These are phyloP conservation scores for Hypseocharis bilobata DNA, from an alignment of 441 rosid genomes.

Conservation along the genomic window DNA sequence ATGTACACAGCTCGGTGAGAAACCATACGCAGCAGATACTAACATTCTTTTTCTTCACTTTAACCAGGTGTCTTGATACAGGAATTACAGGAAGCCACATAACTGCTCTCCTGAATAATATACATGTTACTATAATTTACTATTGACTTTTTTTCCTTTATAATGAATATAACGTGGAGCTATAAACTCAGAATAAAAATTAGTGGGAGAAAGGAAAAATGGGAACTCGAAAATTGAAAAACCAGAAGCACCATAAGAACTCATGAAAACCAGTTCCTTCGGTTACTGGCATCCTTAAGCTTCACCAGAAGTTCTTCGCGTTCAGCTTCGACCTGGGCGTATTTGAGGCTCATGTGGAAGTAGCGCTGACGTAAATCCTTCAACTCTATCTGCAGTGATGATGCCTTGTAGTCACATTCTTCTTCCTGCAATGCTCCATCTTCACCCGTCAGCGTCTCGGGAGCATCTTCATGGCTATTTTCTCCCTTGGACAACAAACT, in stretches of 20 bases:
- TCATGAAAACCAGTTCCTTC: slow-evolving; percentile 33
- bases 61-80: neutral
- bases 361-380: slow-evolving; percentile 42
- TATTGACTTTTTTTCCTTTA: neutral
- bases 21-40: neutral
- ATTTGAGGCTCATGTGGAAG: slow-evolving; percentile 56
- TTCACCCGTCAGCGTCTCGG: slow-evolving; percentile 16
- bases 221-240: too few relatives aligned
- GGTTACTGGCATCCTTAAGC: slow-evolving; percentile 32
- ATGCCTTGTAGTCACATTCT: slow-evolving; percentile 1
- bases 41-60: slow-evolving; percentile 3
- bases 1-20: too few relatives aligned
- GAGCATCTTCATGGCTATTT: slow-evolving; percentile 12
- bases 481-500: slow-evolving; percentile 32
- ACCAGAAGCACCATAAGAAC: neutral
- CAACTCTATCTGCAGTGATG: slow-evolving; percentile 36
- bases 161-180: slow-evolving; percentile 5
- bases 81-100: neutral
- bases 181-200: neutral
- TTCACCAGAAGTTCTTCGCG: slow-evolving; percentile 44
- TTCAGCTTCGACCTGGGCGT: slow-evolving; percentile 51
- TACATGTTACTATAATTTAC: neutral
- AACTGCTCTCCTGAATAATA: neutral
- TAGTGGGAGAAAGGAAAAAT: neutral
- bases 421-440: slow-evolving; percentile 13